Base-by-base conservation (phyloP, 352 stramenopile genomes). In the Globisporangium echinulatum region DNA sequence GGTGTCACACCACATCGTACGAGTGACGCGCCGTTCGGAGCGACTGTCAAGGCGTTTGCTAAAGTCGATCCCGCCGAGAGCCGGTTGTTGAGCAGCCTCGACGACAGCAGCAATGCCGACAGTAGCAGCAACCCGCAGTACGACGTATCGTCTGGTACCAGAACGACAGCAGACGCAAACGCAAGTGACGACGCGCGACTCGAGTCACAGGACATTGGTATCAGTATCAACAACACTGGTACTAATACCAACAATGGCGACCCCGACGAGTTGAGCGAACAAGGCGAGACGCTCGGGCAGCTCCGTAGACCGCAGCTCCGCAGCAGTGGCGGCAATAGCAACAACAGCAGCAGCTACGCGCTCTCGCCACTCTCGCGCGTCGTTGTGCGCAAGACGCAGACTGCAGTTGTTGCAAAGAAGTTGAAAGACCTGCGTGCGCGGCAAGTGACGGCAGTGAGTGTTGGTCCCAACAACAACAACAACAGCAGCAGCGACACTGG, bases 291-390 rank as follows among this genome's bases (percentile, higher is more conserved):
- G 17, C 50, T 68, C 8, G 56, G 61, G 7, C 56, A 68, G 14
- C 66, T 73, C 56, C 62, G 58, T 25, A 25, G 25, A 25, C 25
- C 25, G 25, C 25, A 25, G 25, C 25, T 25, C 25, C 25, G 25
- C 25, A 25, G 25, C 25, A 25, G 25, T 25, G 25, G 25, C 25
- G 25, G 25, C 19, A 59, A 68, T 5, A 55, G 40, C 36, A 58
- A 55, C 39, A 66, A 61, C n/a, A 55, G 68, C 38, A 62, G 54
- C 6, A 25, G 11, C 7, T 62, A 60, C 7, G 66, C 57, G 7
- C 61, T 79, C 4, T 81, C 74, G 3, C 74, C 77, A 33, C 64
- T 87, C 0, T 67, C 64, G 13, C 77, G 67, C 7, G 72, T 84
- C 9, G 62, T 87, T 7, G 37, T 73, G 43, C 66, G 72, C 2